phyloP scores from a whole-genome alignment of 495 filamentous ascomycete species.

The Aspergillus bridgeri region DNA sequence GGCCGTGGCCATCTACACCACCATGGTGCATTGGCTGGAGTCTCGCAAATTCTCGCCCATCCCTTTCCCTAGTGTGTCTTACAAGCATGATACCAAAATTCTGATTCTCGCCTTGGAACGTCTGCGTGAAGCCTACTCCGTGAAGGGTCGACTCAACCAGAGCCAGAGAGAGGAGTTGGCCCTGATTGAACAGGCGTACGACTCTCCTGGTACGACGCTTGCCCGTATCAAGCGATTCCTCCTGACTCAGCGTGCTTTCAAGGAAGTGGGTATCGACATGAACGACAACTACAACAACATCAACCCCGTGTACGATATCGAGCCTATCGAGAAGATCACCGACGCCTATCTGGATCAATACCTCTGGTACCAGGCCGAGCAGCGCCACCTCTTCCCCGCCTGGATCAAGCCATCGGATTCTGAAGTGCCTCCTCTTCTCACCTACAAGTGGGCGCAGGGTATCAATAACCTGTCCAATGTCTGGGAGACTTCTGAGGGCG shows the following conservation, averaged over 20 bases:
- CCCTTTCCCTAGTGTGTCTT: constrained; percentile 97
- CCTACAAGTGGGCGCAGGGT: constrained; percentile 99
- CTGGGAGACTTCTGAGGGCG: constrained; percentile 91
- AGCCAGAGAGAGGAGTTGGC: constrained; percentile 97
- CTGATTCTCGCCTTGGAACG: constrained; percentile 94
- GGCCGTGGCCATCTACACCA: constrained; percentile 97
- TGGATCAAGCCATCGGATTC: constrained; percentile 99
- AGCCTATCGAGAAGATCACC: constrained; percentile 99
- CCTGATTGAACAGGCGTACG: constrained; percentile 97
- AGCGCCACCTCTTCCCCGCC: constrained; percentile 93
- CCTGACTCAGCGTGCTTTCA: constrained; percentile 95
- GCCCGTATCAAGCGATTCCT: constrained; percentile 98
- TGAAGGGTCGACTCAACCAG: constrained; percentile 95
- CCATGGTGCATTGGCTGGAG: constrained; percentile 98
- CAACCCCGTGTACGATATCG: constrained; percentile 98
- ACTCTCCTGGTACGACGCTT: constrained; percentile 93
- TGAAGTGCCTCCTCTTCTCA: constrained; percentile 93
- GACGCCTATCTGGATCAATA: constrained; percentile 99
- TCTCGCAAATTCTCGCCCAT: constrained; percentile 98
- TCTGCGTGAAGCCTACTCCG: constrained; percentile 92
- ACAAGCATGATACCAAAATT: constrained; percentile 99
- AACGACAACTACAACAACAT: constrained; percentile 99
- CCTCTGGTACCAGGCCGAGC: constrained; percentile 98
- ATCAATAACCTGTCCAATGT: constrained; percentile 99
- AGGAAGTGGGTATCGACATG: constrained; percentile 99